phyloP scores from a whole-genome alignment of 2,329 filamentous ascomycete species.

The Rutstroemia sp. region DNA sequence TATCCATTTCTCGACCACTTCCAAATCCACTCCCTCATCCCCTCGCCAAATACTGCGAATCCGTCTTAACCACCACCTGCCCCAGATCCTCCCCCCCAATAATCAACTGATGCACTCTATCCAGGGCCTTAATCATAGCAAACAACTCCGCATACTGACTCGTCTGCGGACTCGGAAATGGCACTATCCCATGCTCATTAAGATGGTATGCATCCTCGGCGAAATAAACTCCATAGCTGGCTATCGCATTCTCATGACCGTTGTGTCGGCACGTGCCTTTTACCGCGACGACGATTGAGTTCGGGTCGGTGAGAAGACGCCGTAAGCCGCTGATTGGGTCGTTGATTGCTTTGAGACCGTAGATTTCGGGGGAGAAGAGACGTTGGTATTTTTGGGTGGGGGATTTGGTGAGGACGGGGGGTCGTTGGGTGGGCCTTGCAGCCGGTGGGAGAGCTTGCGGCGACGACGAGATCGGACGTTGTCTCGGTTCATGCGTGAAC shows the following conservation, averaged over 20 bases:
- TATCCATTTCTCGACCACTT: conserved; percentile 12
- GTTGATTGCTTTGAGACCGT: not conserved
- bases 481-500: not conserved
- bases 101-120: conserved; percentile 11
- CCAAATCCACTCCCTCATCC: conserved; percentile 11
- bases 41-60: conserved; percentile 7
- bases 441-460: not conserved
- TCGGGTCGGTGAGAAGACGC: not conserved
- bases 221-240: not conserved
- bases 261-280: not conserved
- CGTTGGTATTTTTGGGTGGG: not conserved
- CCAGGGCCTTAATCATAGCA: conserved; percentile 10
- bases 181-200: conserved; percentile 5
- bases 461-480: not conserved
- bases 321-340: not conserved
- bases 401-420: not conserved
- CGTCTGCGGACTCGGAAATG: conserved; percentile 8
- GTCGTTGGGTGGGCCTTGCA: not conserved
- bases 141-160: conserved; percentile 11
- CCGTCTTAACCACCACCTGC: conserved; percentile 16
- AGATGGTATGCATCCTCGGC: not conserved
- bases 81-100: conserved; percentile 8
- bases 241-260: not conserved
- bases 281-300: not conserved
- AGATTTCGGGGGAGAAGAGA: not conserved